Base-by-base conservation (phyloP, 257 asterid genomes). In the Solanum virginianum region DNA sequence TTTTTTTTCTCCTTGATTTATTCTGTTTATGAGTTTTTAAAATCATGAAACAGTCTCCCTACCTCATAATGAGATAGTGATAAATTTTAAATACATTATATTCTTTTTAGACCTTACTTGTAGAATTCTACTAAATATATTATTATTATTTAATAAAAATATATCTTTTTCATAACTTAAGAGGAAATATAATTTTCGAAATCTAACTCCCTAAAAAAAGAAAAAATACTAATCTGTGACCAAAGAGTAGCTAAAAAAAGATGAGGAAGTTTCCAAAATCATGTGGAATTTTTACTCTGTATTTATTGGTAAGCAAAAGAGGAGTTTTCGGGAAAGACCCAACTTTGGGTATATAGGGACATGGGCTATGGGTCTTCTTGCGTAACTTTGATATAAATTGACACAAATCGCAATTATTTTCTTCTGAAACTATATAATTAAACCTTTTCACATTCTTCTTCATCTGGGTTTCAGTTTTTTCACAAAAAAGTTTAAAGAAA, bases 61-160 rank as follows among this genome's bases (percentile, higher is more conserved):
- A 29, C 0, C 32, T 2, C 32, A 29, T 2, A 29, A 2, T 29
- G 32, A 29, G 32, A 3, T 29, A 29, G 32, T 29, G 32, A 2
- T 29, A 29, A 29, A 3, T 3, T 32, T 4, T 32, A 0, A 32
- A 0, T 32, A 32, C 0, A 32, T 4, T 32, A 32, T 32, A 0
- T n/a, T n/a, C 3, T 32, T 0, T 4, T 32, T 4, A 32, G 0
- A 29, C 2, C 4, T 32, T 32, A 32, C 36, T 29, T 2, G 32
- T 29, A 2, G 2, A 1, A 32, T 32, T 32, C 3, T 0, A 32
- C 36, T 32, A 0, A 32, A 32, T 32, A 32, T 32, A 32, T 26
- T 26, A 26, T 32, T 32, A 0, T 32, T 32, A 32, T 32, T 32
- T 32, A 32, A 32, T 32, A 32, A 32, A 32, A 32, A 32, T 36